These are phyloP conservation scores for Eurotiales sp. DNA, from an alignment of 2,329 filamentous ascomycete genomes.

Conservation along the genomic window DNA sequence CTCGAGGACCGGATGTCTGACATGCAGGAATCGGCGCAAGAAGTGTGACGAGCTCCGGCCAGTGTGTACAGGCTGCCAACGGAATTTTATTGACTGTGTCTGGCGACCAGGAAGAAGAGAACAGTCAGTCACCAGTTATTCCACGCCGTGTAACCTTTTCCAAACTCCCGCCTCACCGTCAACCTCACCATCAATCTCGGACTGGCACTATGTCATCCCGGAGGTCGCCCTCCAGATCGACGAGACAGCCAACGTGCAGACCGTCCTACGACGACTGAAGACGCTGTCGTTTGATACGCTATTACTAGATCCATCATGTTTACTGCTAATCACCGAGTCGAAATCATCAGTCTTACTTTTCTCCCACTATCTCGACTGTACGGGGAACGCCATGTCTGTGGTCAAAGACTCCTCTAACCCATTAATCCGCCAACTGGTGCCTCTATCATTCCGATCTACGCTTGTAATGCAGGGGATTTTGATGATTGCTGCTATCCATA, in stretches of 20 bases:
- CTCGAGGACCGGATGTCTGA: background rate
- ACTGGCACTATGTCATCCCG: background rate
- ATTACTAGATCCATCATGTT: background rate
- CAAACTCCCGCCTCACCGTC: background rate
- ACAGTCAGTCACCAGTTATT: background rate
- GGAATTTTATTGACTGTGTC: background rate
- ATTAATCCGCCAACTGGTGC: background rate
- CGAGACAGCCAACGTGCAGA: background rate
- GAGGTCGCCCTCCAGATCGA: background rate
- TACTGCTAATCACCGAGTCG: background rate
- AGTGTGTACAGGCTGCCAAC: background rate
- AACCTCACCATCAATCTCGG: background rate
- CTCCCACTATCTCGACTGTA: background rate
- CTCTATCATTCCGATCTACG: background rate
- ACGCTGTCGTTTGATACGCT: background rate
- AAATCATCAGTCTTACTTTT: background rate
- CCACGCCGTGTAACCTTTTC: background rate
- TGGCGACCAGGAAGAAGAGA: background rate
- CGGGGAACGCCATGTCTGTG: background rate
- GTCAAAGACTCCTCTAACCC: background rate
- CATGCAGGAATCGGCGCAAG: background rate
- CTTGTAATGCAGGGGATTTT: background rate
- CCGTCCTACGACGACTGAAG: background rate
- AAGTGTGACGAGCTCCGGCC: background rate
- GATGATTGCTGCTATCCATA: background rate